Evolutionary conservation across 164 flowering plant genomes (phyloP).

Genomic region (Liriodendron chinense): DNA sequence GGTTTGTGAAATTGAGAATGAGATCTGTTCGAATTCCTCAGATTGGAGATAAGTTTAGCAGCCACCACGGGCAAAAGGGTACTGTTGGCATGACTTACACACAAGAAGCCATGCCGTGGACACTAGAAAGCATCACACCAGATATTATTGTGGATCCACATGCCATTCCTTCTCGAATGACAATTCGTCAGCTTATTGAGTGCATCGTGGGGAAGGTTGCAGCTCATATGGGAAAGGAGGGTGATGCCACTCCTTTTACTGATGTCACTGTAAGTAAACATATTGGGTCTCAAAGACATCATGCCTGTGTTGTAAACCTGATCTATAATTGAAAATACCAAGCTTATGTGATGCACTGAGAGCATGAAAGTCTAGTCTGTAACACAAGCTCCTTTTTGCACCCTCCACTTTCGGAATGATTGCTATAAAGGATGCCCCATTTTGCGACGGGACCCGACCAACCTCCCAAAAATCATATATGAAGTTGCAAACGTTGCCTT

Average conservation of each 20-base stretch:
- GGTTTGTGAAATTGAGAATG: slow-evolving; percentile 93
- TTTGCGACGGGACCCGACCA: too few relatives aligned
- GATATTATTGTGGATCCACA: slow-evolving; percentile 68
- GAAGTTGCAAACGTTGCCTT: too few relatives aligned
- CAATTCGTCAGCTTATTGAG: slow-evolving; percentile 96
- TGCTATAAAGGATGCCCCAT: too few relatives aligned
- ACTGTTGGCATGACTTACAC: slow-evolving; percentile 14
- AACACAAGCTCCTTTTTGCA: too few relatives aligned
- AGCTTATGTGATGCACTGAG: too few relatives aligned
- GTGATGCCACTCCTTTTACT: slow-evolving; percentile 96
- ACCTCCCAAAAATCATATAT: too few relatives aligned
- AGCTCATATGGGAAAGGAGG: slow-evolving; percentile 94
- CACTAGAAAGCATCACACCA: slow-evolving; percentile 11
- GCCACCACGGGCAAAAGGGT: slow-evolving; percentile 17
- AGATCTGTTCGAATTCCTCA: slow-evolving; percentile 87
- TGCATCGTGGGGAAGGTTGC: slow-evolving; percentile 98
- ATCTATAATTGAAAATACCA: too few relatives aligned
- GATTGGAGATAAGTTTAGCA: slow-evolving; percentile 48
- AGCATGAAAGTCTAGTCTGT: too few relatives aligned
- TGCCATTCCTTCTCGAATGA: slow-evolving; percentile 99
- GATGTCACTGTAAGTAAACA: slow-evolving; percentile 80
- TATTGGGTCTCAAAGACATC: background rate
- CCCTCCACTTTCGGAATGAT: too few relatives aligned
- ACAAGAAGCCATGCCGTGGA: slow-evolving; percentile 17
- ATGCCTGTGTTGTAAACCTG: too few relatives aligned